Base-by-base conservation (phyloP, 2,329 filamentous ascomycete genomes). In the Aphanocladium album region DNA sequence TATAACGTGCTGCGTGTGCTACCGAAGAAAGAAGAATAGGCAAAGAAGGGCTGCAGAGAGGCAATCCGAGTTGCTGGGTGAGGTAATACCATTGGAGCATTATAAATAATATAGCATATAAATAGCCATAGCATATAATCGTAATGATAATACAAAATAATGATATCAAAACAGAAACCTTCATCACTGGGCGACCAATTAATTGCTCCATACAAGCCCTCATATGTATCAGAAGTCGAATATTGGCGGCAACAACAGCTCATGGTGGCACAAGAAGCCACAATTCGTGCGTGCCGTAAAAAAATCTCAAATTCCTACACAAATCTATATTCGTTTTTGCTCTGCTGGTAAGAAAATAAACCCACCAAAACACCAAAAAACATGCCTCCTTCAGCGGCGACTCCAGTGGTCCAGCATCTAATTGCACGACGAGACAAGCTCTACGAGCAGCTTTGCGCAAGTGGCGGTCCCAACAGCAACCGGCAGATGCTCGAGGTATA, bases 1-100 rank as follows among this genome's bases (percentile, higher is more conserved):
- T 8, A 47, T 57, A 23, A 47, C 25, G 16, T 35, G 54, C 43
- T 57, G 54, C 41, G 43, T 57, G 41, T 57, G 54, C 43, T 57
- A 57, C 30, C n/a, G 54, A n/a, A 17, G 54, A 9, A 57, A 37
- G 19, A 57, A 47, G 43, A 47, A 57, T 5, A 23, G 54, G 8
- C 54, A 47, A 37, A 37, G 14, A 17, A 35, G 54, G 30, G 54
- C 46, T 41, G 43, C 54, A 6, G 50, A 25, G 14, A 37, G 41
- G 16, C 54, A 41, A 14, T 11, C 17, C 3, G 54, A 57, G 16
- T 25, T 57, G 27, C 27, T 27, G 2, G 54, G 54, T 1, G 54
- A 57, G 9, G 41, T 46, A 12, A 21, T 47, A 6, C 21, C 54
- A 12, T 16, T 57, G 43, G 41, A 45, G 14, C 41, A 47, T 14